Percentiles rank a stretch among this genome's conserved stretches.
These are phyloP conservation scores for Escallonia rubra DNA, from an alignment of 129 eudicot species.

Conservation along the genomic window DNA sequence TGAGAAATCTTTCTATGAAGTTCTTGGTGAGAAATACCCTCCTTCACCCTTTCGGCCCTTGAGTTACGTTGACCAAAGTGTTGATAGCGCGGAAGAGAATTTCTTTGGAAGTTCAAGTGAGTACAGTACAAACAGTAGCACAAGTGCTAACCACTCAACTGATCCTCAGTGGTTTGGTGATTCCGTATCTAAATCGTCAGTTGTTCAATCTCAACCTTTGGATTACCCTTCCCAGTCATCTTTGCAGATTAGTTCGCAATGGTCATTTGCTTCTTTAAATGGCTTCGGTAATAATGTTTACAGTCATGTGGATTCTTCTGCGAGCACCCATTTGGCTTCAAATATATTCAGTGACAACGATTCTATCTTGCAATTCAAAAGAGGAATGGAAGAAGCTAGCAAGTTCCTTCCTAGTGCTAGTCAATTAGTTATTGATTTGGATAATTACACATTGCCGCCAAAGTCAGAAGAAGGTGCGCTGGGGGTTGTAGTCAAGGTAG, in stretches of 20 bases:
- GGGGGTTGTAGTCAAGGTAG: constrained; percentile 31
- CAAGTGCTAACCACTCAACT: constrained; percentile 26
- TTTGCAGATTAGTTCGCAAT: constrained; percentile 7
- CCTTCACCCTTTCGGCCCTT: constrained; percentile 15
- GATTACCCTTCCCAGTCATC: constrained; percentile 10
- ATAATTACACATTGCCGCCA: constrained; percentile 44
- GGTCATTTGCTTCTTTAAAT: constrained; percentile 20
- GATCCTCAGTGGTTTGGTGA: constrained; percentile 45
- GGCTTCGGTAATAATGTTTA: constrained; percentile 23
- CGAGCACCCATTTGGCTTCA: constrained; percentile 14
- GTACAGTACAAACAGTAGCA: constrained; percentile 36
- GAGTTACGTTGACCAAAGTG: constrained; percentile 1
- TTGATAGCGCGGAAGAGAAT: constrained; percentile 44
- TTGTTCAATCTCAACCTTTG: constrained; percentile 20
- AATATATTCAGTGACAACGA: constrained; percentile 45
- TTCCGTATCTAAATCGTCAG: constrained; percentile 26
- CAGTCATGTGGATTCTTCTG: constrained; percentile 25
- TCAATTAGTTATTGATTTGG: constrained; percentile 56
- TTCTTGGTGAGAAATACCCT: constrained; percentile 37
- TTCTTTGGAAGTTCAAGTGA: constrained; percentile 38
- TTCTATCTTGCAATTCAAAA: constrained; percentile 57
- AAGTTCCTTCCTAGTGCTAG: constrained; percentile 68
- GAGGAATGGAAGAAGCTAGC: constrained; percentile 81
- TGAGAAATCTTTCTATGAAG: constrained; percentile 58
- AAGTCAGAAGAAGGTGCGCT: constrained; percentile 22